Base-by-base conservation (phyloP, 2,329 filamentous ascomycete species). In the Pestalotiopsis sp. region DNA sequence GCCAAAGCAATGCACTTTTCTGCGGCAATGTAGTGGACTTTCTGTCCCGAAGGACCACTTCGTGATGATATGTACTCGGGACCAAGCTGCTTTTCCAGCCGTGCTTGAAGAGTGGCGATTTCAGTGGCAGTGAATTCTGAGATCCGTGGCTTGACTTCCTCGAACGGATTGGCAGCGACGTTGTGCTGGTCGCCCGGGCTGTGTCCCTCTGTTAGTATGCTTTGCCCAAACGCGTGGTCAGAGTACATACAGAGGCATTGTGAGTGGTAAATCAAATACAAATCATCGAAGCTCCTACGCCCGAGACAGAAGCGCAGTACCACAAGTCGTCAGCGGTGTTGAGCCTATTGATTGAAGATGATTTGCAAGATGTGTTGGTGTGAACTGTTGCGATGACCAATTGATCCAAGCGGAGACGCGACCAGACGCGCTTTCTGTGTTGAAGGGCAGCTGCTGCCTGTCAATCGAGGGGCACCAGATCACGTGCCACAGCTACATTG, bases 41-140 rank as follows among this genome's bases (percentile, higher is more conserved):
- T 95, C 72, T 91, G 89, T 64, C 95, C 95, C 11, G 91, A 92
- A 13, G 94, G 92, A 2, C 96, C 96, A 14, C 92, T 86, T 76
- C 96, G 88, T 57, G 93, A 89, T 2, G 95, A 98, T 69, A 99
- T 93, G 79, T 97, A 99, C 82, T 99, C 97, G 0, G 96, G 96
- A 0, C 96, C 96, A 12, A 99, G 89, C 78, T 98, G 95, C 77
- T 95, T 97, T 77, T 98, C 93, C 38, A 99, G 88, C 39, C 93
- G 91, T 72, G 90, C 89, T 77, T 97, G 93, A 14, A 99, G 85
- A 0, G 93, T 95, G 25, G 94, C 94, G 69, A 98, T 95, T 78
- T 99, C 92, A 73, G 90, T 86, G n/a, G 95, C 94, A 0, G 94
- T 97, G 83, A 93, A 99, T 77, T 93, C 89, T 66, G 88, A 91